Percentiles rank a stretch among this genome's conserved stretches.
Evolutionary conservation across 1,284 basidiomycete species (phyloP).

Genomic region (Moniliella sp.): DNA sequence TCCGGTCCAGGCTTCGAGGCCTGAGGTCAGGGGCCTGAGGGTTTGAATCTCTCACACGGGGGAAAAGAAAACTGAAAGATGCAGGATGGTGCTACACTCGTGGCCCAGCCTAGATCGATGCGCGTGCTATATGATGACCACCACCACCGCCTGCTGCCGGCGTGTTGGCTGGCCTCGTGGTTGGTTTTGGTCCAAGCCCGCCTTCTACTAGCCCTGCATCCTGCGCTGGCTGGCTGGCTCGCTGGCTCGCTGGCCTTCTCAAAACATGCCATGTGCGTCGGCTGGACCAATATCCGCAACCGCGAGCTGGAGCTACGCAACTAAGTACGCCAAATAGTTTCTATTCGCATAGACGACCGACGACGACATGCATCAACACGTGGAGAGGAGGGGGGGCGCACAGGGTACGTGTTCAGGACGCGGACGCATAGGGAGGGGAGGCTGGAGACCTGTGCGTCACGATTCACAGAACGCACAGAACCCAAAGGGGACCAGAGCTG

Average conservation of each 20-base stretch:
- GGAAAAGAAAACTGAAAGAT: constrained; percentile 82
- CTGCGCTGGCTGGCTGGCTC: constrained; percentile 95
- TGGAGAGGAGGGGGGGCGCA: too few species aligned
- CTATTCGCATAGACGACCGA: too few species aligned
- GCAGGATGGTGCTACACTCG: constrained; percentile 96
- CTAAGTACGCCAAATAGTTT: constrained; percentile 43
- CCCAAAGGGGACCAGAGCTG: too few species aligned
- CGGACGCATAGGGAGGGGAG: too few species aligned
- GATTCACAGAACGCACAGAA: too few species aligned
- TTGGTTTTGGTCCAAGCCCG: constrained; percentile 46
- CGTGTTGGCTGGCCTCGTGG: background rate
- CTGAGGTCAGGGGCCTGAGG: constrained; percentile 34
- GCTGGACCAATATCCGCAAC: constrained; percentile 87
- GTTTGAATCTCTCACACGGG: constrained; percentile 99
- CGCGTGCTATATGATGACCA: background rate
- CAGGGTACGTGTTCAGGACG: too few species aligned
- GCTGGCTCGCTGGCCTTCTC: too few species aligned
- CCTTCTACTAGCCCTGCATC: constrained; percentile 99
- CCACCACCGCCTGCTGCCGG: background rate
- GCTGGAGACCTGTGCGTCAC: too few species aligned
- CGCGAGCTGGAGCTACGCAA: constrained; percentile 66
- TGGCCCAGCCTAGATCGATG: constrained; percentile 62
- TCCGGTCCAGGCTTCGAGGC: too few species aligned
- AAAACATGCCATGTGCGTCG: constrained; percentile 99
- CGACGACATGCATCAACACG: too few species aligned